A percentile compares a stretch with the other conserved stretches of the same genome.
Evolutionary conservation across 129 eudicot species (phyloP).

Genomic region (Pseudognaphalium luteoalbum): DNA sequence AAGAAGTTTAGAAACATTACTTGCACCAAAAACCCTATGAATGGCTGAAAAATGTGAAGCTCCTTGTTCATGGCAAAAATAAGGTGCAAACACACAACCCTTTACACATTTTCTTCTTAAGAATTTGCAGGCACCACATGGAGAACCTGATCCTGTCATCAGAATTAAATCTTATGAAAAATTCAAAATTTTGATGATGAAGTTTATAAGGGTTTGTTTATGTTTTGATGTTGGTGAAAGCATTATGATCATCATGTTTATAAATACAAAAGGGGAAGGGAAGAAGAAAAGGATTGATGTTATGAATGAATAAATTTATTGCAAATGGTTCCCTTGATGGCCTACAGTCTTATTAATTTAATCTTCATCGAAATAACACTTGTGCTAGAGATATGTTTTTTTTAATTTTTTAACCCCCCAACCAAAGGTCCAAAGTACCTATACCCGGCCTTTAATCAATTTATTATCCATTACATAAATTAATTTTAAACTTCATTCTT

Average conservation of each 20-base stretch:
- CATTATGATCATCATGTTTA: conserved; percentile 53
- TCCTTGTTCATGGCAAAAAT: conserved; percentile 97
- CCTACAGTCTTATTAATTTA: conserved; percentile 51
- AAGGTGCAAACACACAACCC: conserved; percentile 98
- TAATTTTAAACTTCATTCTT: conserved; percentile 38
- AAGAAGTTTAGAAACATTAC: conserved; percentile 91
- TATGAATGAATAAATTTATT: conserved; percentile 46
- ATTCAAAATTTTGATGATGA: conserved; percentile 10
- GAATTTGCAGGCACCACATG: conserved; percentile 99
- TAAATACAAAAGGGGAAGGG: conserved; percentile 49
- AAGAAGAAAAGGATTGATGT: conserved; percentile 38
- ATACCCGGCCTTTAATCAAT: conserved; percentile 27
- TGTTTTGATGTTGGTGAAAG: conserved; percentile 43
- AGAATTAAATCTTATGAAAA: conserved; percentile 13
- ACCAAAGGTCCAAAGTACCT: conserved; percentile 36
- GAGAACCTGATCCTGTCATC: conserved; percentile 86
- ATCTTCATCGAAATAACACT: conserved; percentile 9
- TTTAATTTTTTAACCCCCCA: conserved; percentile 30
- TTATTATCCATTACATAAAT: conserved; percentile 6
- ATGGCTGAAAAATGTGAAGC: conserved; percentile 93
- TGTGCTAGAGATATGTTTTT: conserved; percentile 10
- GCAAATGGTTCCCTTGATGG: conserved; percentile 71
- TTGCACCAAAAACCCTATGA: conserved; percentile 96
- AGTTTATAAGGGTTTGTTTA: conserved; percentile 27
- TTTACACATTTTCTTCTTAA: conserved; percentile 89